A percentile compares a stretch with the other conserved stretches of the same genome.
phyloP scores from a whole-genome alignment of 768 basidiomycete species.

The Cystobasidiopsis lactophilus region DNA sequence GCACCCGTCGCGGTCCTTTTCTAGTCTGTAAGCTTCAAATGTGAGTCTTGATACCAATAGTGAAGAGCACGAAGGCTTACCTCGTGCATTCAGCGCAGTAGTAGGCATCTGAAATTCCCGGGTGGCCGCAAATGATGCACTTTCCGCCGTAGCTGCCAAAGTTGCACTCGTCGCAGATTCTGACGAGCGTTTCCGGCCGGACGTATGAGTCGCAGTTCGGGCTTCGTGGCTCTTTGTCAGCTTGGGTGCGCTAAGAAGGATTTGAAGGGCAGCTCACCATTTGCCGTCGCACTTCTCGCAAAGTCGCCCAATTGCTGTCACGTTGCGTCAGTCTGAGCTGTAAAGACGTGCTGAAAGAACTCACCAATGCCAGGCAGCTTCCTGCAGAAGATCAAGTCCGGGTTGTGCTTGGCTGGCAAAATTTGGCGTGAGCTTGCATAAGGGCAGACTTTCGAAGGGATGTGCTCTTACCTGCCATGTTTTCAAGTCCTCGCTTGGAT shows the following conservation, averaged over 20 bases:
- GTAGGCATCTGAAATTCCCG: constrained; percentile 96
- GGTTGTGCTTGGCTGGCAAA: constrained; percentile 20
- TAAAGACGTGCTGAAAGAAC: constrained; percentile 34
- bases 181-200: constrained; percentile 86
- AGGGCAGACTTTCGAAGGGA: no score
- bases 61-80: no score
- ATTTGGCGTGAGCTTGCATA: no score
- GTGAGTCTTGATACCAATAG: no score
- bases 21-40: constrained; percentile 35
- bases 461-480: no score
- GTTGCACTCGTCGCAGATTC: constrained; percentile 98
- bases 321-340: no score
- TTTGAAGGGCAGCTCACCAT: constrained; percentile 43
- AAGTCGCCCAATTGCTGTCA: no score
- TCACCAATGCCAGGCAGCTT: constrained; percentile 93
- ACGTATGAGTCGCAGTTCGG: constrained; percentile 99
- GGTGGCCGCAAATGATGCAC: constrained; percentile 84
- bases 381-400: constrained; percentile 95
- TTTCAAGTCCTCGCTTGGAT: no score
- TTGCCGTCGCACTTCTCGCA: constrained; percentile 66
- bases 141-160: constrained; percentile 94
- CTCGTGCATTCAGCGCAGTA: constrained; percentile 90
- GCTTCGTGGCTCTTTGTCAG: constrained; percentile 33
- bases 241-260: no score
- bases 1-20: constrained; percentile 95